Evolutionary conservation across 495 filamentous ascomycete genomes (phyloP).

Genomic region (Cercophora scortea): DNA sequence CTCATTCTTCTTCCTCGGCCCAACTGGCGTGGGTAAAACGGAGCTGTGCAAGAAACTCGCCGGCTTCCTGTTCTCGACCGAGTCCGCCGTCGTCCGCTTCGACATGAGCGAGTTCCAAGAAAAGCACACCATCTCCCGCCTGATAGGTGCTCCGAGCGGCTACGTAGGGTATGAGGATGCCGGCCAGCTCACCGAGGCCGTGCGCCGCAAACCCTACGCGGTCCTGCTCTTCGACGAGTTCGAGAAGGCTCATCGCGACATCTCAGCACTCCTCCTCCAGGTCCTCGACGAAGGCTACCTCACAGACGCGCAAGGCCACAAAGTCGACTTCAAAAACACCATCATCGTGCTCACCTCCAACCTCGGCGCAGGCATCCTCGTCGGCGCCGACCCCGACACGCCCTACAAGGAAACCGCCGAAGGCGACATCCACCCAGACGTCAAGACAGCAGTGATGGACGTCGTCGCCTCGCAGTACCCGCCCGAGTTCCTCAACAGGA

Average conservation of each 20-base stretch:
- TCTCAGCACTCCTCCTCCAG: constrained; percentile 86
- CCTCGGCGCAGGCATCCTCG: constrained; percentile 69
- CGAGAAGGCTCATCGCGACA: constrained; percentile 94
- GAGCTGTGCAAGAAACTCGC: constrained; percentile 96
- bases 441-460: constrained; percentile 77
- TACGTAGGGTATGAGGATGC: constrained; percentile 97
- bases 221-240: constrained; percentile 95
- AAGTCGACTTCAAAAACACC: constrained; percentile 92
- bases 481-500: constrained; percentile 92
- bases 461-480: constrained; percentile 72
- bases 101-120: constrained; percentile 99
- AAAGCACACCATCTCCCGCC: constrained; percentile 86
- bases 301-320: constrained; percentile 91
- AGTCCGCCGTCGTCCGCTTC: constrained; percentile 76
- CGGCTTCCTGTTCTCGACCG: constrained; percentile 84
- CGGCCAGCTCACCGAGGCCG: constrained; percentile 91
- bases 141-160: constrained; percentile 88
- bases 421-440: constrained; percentile 58
- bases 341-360: constrained; percentile 95
- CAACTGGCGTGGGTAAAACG: constrained; percentile 95
- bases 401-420: constrained; percentile 51
- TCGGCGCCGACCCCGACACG: constrained; percentile 48
- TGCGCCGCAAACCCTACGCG: constrained; percentile 91
- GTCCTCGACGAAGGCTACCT: constrained; percentile 96
- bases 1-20: constrained; percentile 95